A percentile compares a stretch with the other conserved stretches of the same genome.
phyloP scores from a whole-genome alignment of 495 filamentous ascomycete genomes.

The Chaetomium fimeti region DNA sequence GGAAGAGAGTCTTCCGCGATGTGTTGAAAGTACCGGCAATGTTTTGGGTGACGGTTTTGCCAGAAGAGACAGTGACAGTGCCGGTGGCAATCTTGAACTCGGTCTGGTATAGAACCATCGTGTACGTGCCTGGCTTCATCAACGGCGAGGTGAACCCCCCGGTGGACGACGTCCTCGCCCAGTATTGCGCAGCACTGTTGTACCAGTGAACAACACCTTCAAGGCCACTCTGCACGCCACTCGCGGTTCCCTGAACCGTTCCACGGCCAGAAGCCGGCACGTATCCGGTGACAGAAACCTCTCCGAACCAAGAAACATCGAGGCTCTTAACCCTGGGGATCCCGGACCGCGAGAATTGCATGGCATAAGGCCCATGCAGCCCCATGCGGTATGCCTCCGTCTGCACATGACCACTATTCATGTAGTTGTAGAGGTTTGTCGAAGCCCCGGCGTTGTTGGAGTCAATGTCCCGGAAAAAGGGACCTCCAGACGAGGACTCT shows the following conservation, averaged over 20 bases:
- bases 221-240: constrained; percentile 47
- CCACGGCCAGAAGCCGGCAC: constrained; percentile 54
- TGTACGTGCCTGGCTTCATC: constrained; percentile 68
- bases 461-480: constrained; percentile 66
- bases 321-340: constrained; percentile 48
- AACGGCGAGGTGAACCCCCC: constrained; percentile 60
- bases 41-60: constrained; percentile 50
- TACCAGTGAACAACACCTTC: constrained; percentile 64
- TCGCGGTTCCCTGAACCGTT: constrained; percentile 59
- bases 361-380: constrained; percentile 65
- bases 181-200: constrained; percentile 63
- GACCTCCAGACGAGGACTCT: constrained; percentile 55
- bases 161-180: constrained; percentile 53
- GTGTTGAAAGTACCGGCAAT: constrained; percentile 50
- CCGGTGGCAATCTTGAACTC: constrained; percentile 57
- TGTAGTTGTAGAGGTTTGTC: constrained; percentile 66
- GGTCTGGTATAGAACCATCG: constrained; percentile 64
- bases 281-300: constrained; percentile 58
- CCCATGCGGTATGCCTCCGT: constrained; percentile 62
- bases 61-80: constrained; percentile 56
- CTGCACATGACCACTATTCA: constrained; percentile 64
- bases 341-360: constrained; percentile 60
- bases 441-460: constrained; percentile 58
- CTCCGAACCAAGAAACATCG: constrained; percentile 60
- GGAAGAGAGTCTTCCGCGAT: constrained; percentile 54